These are phyloP conservation scores for Hsuehochloa calcarea DNA, from an alignment of 176 grass and related monocot genomes.

Conservation along the genomic window DNA sequence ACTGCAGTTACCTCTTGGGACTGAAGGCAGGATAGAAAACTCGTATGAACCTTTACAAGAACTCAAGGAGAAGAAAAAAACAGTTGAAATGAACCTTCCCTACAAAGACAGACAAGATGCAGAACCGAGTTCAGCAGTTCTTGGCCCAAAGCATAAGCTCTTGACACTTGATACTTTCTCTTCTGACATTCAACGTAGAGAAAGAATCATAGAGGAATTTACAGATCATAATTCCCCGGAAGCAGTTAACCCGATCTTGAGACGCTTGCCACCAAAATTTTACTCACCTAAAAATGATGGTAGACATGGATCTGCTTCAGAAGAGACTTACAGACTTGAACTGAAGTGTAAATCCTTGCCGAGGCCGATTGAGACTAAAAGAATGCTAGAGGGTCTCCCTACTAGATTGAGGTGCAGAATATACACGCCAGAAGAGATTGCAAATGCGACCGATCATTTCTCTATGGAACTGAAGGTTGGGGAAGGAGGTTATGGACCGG, in stretches of 20 bases:
- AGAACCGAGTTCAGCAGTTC: constrained; percentile 29
- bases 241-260: constrained; percentile 12
- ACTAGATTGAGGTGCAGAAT: constrained; percentile 54
- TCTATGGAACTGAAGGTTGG: constrained; percentile 56
- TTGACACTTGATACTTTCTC: constrained; percentile 26
- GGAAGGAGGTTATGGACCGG: constrained; percentile 87
- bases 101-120: constrained; percentile 13
- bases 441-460: constrained; percentile 46
- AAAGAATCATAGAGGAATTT: constrained; percentile 32
- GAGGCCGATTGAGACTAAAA: constrained; percentile 44
- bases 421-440: constrained; percentile 60
- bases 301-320: neutral
- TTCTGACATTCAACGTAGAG: constrained; percentile 24
- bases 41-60: constrained; percentile 29
- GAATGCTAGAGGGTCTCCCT: constrained; percentile 62
- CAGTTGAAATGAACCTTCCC: neutral
- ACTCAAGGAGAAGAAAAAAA: constrained; percentile 32
- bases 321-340: constrained; percentile 32
- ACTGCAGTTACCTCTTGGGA: constrained; percentile 15
- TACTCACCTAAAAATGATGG: constrained; percentile 30
- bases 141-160: constrained; percentile 26
- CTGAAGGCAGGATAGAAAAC: neutral
- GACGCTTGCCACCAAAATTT: constrained; percentile 42
- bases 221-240: neutral
- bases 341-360: constrained; percentile 34